Evolutionary conservation across 371 early-diverging fungal genomes (phyloP), one percentile per base, ranked within the genome.

Genomic region (Haplosporangium sp.): DNA sequence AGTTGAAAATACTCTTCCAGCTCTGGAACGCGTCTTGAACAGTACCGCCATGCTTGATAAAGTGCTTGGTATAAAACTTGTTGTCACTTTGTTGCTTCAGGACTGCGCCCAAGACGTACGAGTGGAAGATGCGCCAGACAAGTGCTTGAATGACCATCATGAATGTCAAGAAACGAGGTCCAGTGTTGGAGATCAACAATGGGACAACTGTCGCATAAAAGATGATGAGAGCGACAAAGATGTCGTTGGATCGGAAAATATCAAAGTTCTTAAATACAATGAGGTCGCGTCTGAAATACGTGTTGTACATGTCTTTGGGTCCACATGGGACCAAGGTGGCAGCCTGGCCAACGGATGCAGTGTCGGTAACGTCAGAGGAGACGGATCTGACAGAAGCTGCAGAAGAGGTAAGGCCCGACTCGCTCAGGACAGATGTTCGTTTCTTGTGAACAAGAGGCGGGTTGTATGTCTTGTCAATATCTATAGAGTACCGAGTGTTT

Each of bases 1-100:
- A 82, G 73, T 97, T 97, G 85, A 92, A 97, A n/a, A 97, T 86
- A 66, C 90, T 92, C 79, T 96, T 97, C 98, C 98, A 98, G 83
- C 93, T 93, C 56, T 90, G 82, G 73, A 97, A 97, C 0, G 98
- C 96, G 59, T 97, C 96, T 62, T 88, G 85, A 12, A 88, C 85
- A 55, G 90, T 91, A 13, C 92, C 94, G 18, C 99, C 99, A 80
- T 90, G 92, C 79, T 93, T 95, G 74, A 98, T 94, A 70, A 94
- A 97, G 83, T 96, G 95, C 56, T 94, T 90, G 6, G 94, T 97
- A 75, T 95, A 96, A 45, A 89, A 88, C 74, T 95, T 94, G 70
- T 83, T 80, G 11, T 83, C 82, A 56, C 94, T 94, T 79, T 98
- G 98, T 51, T 86, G 80, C 42, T 84, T 85, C 62, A 98, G 85